Evolutionary conservation across 371 early-diverging fungal genomes (phyloP), one percentile per base, ranked within the genome.

Genomic region (Rhizomucor miehei): DNA sequence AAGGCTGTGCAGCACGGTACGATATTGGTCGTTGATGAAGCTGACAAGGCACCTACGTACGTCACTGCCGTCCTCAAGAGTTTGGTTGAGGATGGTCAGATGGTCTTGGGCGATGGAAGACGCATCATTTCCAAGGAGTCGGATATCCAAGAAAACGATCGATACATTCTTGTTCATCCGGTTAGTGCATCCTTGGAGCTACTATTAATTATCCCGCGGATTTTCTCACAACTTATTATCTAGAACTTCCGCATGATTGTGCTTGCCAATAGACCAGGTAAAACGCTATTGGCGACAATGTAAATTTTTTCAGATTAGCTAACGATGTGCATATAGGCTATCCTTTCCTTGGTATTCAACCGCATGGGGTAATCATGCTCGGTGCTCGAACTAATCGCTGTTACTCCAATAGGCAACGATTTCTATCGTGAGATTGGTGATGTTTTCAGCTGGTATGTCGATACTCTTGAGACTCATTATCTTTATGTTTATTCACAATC

Each of bases 21-120:
- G 19, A 84, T 90, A 43, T 71, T 92, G 39, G 88, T 92, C 11
- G 86, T 92, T 4, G 93, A 92, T 64, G 93, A 92, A 62, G 93
- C 93, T 0, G 93, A 92, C 58, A 92, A 92, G 60, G 92, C 90
- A 0, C 91, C 92, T 3, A 89, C 89, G 1, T 87, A 91, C 65
- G 91, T 92, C 16, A 89, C 90, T 12, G 83, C 88, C 13, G 84
- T 91, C 2, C 73, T 92, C 14, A 90, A 90, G 63, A 83, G 85
- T 60, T 67, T 92, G 52, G 78, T 89, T 1, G 91, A 91, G 64
- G 89, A 89, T 62, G 90, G 91, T n/a, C 88, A 90, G 51, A 89
- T 92, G 91, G 86, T 87, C 3, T 65, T 92, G 38, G 80, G 84
- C 12, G 93, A 92, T 65, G 93, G 93, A 23, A 78, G 93, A 19